Conservation (phyloP, 2,329 filamentous ascomycete genomes). For the Periconia macrospinosa region DNA sequence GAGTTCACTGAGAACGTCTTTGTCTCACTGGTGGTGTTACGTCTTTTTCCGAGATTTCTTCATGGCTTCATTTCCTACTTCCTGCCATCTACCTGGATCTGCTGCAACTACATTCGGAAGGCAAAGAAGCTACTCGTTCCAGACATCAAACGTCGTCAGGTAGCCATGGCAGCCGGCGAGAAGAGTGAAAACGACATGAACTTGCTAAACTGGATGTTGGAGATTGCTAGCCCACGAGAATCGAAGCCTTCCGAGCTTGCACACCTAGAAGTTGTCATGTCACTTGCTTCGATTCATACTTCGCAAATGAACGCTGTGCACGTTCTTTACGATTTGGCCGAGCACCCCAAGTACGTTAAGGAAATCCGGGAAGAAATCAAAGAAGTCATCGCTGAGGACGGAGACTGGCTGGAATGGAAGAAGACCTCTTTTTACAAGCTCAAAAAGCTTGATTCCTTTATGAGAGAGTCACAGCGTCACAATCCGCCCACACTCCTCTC, state of each 20-base stretch:
- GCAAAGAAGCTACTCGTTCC: no score
- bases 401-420: neutral
- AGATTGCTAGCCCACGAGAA: constrained; percentile 2
- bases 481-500: constrained; percentile 3
- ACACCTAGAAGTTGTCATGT: constrained; percentile 6
- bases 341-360: constrained; percentile 2
- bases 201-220: constrained; percentile 1
- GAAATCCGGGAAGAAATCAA: constrained; percentile 4
- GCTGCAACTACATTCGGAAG: no score
- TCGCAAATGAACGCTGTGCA: neutral
- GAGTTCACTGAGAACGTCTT: constrained; percentile 9
- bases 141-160: constrained; percentile 1
- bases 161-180: neutral
- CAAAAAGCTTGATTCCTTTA: constrained; percentile 7
- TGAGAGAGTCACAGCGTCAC: constrained; percentile 10
- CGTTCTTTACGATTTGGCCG: constrained; percentile 8
- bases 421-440: constrained; percentile 1
- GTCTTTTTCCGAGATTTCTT: no score
- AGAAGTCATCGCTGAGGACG: neutral
- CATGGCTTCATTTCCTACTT: no score
- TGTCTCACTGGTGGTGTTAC: no score
- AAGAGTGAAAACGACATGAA: neutral
- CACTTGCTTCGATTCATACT: constrained; percentile 11
- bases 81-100: no score
- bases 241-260: neutral